A percentile compares a stretch with the other conserved stretches of the same genome.
Conservation (phyloP, 2,329 filamentous ascomycete genomes). For the Cadophora sp. region DNA sequence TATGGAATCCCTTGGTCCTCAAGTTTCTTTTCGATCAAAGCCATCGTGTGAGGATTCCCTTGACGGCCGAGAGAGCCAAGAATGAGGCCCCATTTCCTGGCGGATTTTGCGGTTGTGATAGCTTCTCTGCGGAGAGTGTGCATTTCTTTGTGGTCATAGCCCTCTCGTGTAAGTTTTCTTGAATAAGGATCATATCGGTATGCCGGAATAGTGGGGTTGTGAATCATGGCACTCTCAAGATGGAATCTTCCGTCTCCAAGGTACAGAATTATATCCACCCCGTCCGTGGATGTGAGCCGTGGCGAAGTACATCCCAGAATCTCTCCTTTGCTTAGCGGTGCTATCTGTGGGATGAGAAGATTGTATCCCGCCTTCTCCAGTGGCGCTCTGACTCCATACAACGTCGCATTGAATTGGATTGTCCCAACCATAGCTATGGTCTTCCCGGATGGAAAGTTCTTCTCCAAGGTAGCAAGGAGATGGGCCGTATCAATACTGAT, state of each 20-base stretch:
- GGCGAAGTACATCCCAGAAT: slow-evolving; percentile 98
- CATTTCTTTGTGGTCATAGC: slow-evolving; percentile 91
- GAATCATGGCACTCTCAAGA: slow-evolving; percentile 98
- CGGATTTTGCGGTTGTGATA: slow-evolving; percentile 75
- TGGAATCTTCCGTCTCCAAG: slow-evolving; percentile 94
- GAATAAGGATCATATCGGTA: slow-evolving; percentile 98
- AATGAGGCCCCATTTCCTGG: slow-evolving; percentile 93
- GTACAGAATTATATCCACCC: slow-evolving; percentile 82
- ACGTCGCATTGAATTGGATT: slow-evolving; percentile 97
- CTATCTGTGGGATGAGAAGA: slow-evolving; percentile 89
- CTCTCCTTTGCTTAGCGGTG: slow-evolving; percentile 91
- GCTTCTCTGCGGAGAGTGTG: slow-evolving; percentile 79
- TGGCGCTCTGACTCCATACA: slow-evolving; percentile 81
- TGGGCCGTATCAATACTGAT: slow-evolving; percentile 94
- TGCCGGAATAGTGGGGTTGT: slow-evolving; percentile 88
- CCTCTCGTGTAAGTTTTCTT: slow-evolving; percentile 86
- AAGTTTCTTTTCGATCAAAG: slow-evolving; percentile 81
- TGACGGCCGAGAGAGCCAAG: slow-evolving; percentile 91
- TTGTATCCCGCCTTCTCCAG: slow-evolving; percentile 86
- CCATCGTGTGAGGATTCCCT: slow-evolving; percentile 93
- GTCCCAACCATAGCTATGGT: slow-evolving; percentile 93
- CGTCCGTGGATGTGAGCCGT: slow-evolving; percentile 61
- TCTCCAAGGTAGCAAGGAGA: slow-evolving; percentile 82
- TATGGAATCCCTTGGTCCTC: slow-evolving; percentile 75
- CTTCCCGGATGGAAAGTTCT: slow-evolving; percentile 86